Percentiles rank a stretch among this genome's conserved stretches.
Conservation (phyloP, 495 filamentous ascomycete genomes). For the Parachaetomium inaequale region DNA sequence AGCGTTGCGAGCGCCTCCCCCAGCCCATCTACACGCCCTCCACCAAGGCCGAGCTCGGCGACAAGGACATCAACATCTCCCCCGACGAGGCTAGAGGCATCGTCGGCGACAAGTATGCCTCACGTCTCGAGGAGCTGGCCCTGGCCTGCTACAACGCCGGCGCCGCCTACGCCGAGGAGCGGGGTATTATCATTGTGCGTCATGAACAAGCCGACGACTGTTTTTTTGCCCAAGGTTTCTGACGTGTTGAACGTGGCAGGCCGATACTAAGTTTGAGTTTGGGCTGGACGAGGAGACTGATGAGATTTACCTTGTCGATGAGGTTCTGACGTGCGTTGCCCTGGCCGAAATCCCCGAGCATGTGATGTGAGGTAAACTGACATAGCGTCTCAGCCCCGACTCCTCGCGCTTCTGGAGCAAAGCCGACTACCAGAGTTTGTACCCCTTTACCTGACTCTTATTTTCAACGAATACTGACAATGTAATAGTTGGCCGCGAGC, state of each 20-base stretch:
- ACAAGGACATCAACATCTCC: slow-evolving; percentile 89
- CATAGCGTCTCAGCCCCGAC: slow-evolving; percentile 43
- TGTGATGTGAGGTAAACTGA: neutral
- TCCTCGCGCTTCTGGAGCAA: slow-evolving; percentile 86
- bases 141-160: slow-evolving; percentile 71
- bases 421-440: slow-evolving; percentile 55
- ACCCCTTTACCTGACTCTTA: neutral
- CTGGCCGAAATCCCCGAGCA: neutral
- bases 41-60: slow-evolving; percentile 82
- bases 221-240: neutral
- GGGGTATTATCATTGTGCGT: slow-evolving; percentile 72
- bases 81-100: slow-evolving; percentile 64
- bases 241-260: slow-evolving; percentile 28
- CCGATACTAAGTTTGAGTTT: slow-evolving; percentile 56
- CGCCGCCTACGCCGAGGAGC: slow-evolving; percentile 65
- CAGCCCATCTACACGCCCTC: slow-evolving; percentile 78
- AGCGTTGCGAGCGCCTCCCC: slow-evolving; percentile 69
- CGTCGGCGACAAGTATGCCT: slow-evolving; percentile 71
- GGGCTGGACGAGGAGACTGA: slow-evolving; percentile 70
- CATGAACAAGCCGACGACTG: neutral
- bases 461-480: neutral
- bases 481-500: slow-evolving; percentile 56
- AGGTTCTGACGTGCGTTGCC: slow-evolving; percentile 65
- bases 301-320: slow-evolving; percentile 82
- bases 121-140: slow-evolving; percentile 66